Evolutionary conservation across 2,329 filamentous ascomycete genomes (phyloP).

Genomic region (Alternaria longipes): DNA sequence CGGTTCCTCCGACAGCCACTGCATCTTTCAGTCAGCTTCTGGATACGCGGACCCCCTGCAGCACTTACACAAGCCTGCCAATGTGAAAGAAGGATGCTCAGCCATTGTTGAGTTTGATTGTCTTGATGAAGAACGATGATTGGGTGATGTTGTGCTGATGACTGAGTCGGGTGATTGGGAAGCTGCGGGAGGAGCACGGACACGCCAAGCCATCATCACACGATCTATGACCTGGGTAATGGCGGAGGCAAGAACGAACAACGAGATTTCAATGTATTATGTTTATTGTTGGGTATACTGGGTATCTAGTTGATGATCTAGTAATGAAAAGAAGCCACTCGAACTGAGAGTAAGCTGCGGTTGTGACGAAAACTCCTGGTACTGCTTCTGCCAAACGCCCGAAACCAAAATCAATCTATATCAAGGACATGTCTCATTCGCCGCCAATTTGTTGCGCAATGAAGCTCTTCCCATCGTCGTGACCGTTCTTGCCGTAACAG

Average conservation of each 20-base stretch:
- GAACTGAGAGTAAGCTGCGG: neutral
- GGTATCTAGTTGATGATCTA: conserved; percentile 6
- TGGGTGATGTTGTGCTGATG: conserved; percentile 1
- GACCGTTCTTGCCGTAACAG: neutral
- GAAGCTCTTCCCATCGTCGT: neutral
- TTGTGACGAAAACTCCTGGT: neutral
- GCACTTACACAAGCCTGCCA: conserved; percentile 38
- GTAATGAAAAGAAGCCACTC: neutral
- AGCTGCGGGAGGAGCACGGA: neutral
- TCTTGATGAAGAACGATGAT: conserved; percentile 5
- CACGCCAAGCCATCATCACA: conserved; percentile 11
- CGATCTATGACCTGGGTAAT: neutral
- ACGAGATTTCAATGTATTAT: neutral
- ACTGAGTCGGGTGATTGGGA: neutral
- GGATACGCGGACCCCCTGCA: neutral
- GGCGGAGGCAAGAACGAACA: neutral
- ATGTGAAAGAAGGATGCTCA: conserved; percentile 42
- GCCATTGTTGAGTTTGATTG: conserved; percentile 24
- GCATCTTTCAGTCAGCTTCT: conserved; percentile 10
- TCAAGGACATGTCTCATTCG: neutral
- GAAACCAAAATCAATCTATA: neutral
- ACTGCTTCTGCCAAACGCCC: neutral
- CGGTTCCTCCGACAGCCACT: conserved; percentile 41
- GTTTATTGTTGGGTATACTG: neutral
- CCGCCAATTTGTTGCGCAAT: neutral